phyloP scores from a whole-genome alignment of 2,329 filamentous ascomycete genomes.

The Penicillium sclerotiorum region DNA sequence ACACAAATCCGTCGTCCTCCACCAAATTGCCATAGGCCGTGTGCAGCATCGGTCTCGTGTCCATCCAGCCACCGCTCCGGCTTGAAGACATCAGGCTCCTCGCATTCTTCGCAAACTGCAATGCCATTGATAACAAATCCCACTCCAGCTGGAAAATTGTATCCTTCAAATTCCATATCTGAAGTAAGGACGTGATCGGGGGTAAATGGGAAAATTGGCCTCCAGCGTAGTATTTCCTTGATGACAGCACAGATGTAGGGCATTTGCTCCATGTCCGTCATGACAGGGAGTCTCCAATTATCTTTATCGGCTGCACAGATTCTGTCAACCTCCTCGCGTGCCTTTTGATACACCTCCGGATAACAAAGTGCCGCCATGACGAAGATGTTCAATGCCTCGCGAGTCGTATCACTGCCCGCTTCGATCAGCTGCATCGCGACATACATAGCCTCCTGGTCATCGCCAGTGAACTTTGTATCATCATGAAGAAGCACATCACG shows the following conservation, averaged over 20 bases:
- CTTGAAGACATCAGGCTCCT: conserved; percentile 32
- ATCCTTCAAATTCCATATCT: conserved; percentile 33
- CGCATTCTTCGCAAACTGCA: conserved; percentile 34
- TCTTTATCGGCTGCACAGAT: not conserved
- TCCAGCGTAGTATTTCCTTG: conserved; percentile 35
- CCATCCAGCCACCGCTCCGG: conserved; percentile 44
- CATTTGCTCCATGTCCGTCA: conserved; percentile 28
- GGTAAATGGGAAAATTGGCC: conserved; percentile 30
- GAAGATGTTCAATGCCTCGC: conserved; percentile 40
- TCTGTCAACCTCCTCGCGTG: conserved; percentile 11
- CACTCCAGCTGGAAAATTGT: conserved; percentile 31
- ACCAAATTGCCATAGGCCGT: conserved; percentile 41
- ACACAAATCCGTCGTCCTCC: conserved; percentile 39
- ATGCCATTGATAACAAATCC: conserved; percentile 37
- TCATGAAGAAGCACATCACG: conserved; percentile 36
- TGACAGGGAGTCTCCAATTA: conserved; percentile 21
- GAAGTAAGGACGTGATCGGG: conserved; percentile 27
- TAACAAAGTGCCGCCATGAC: conserved; percentile 30
- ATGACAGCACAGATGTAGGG: conserved; percentile 30
- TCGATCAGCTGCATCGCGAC: conserved; percentile 44
- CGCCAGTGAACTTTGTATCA: conserved; percentile 32
- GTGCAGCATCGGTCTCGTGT: conserved; percentile 28
- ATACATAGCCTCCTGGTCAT: conserved; percentile 45
- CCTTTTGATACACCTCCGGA: conserved; percentile 26
- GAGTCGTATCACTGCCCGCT: conserved; percentile 50